Evolutionary conservation across 129 eudicot genomes (phyloP).

Genomic region (Chrysanthemum seticuspe): DNA sequence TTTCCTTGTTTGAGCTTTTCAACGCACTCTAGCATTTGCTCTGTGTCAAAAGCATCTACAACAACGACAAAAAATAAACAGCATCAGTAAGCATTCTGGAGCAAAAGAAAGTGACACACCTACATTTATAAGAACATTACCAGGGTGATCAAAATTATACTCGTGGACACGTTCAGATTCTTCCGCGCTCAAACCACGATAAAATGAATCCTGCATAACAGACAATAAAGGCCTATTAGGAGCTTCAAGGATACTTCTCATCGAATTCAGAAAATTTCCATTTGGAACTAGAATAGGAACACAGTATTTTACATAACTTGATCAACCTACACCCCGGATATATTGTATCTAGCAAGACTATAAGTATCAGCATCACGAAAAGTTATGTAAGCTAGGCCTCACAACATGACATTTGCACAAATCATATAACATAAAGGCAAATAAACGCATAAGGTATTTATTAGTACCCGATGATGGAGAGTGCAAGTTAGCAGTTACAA

Average conservation of each 20-base stretch:
- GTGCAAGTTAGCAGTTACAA: no score
- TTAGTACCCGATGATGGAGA: no score
- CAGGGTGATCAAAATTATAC: constrained; percentile 98
- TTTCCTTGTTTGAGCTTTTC: constrained; percentile 73
- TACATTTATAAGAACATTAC: constrained; percentile 39
- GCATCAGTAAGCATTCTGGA: neutral
- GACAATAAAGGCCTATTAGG: constrained; percentile 9
- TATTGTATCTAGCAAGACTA: neutral
- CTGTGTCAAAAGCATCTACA: constrained; percentile 99
- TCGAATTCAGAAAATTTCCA: constrained; percentile 9
- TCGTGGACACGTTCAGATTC: constrained; percentile 79
- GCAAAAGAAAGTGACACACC: constrained; percentile 13
- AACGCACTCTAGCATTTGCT: constrained; percentile 84
- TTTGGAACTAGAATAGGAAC: neutral
- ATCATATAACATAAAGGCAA: no score
- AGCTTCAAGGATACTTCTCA: constrained; percentile 17
- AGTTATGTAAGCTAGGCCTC: no score
- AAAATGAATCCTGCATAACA: constrained; percentile 77
- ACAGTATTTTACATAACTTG: neutral
- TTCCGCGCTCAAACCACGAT: constrained; percentile 90
- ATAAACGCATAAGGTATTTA: no score
- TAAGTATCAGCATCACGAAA: neutral
- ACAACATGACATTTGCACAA: no score
- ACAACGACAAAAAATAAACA: constrained; percentile 4
- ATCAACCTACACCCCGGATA: neutral